These are phyloP conservation scores for Albatrellus ellisii DNA, from an alignment of 768 basidiomycete species.

Conservation along the genomic window DNA sequence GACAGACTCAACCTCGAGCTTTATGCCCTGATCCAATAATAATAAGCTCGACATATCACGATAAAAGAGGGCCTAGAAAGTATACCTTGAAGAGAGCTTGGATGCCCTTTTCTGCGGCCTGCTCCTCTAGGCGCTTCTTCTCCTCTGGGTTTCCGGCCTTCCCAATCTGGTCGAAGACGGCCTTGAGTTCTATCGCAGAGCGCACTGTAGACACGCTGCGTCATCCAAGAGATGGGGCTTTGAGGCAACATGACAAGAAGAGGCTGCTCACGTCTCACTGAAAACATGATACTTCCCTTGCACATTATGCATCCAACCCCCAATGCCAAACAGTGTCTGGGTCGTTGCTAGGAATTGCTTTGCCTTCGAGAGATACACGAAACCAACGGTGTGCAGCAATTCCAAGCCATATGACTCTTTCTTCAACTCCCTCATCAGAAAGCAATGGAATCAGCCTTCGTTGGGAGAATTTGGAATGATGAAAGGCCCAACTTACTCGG, in stretches of 20 bases:
- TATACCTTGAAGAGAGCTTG: constrained; percentile 82
- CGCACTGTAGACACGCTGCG: constrained; percentile 70
- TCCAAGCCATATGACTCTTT: constrained; percentile 82
- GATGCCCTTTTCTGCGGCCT: constrained; percentile 86
- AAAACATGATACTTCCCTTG: constrained; percentile 90
- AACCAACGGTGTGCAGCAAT: constrained; percentile 74
- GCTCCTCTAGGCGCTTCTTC: constrained; percentile 74
- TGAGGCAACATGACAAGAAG: not conserved
- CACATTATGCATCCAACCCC: constrained; percentile 88
- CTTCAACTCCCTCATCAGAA: constrained; percentile 69
- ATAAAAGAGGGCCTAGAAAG: not conserved
- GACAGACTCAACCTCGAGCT: constrained; percentile 84
- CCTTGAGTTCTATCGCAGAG: constrained; percentile 79
- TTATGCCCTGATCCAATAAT: constrained; percentile 48
- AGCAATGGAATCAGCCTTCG: not conserved
- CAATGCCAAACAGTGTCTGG: constrained; percentile 62
- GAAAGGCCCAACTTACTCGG: constrained; percentile 42
- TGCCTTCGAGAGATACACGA: constrained; percentile 71
- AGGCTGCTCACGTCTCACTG: constrained; percentile 69
- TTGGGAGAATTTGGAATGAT: not conserved
- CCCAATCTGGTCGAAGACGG: constrained; percentile 87
- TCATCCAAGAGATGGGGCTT: constrained; percentile 2
- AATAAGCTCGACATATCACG: not conserved
- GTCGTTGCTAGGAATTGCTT: constrained; percentile 73
- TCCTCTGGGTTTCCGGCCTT: constrained; percentile 78